These are phyloP conservation scores for Termitomyces sp. DNA, from an alignment of 768 basidiomycete species.

Conservation along the genomic window DNA sequence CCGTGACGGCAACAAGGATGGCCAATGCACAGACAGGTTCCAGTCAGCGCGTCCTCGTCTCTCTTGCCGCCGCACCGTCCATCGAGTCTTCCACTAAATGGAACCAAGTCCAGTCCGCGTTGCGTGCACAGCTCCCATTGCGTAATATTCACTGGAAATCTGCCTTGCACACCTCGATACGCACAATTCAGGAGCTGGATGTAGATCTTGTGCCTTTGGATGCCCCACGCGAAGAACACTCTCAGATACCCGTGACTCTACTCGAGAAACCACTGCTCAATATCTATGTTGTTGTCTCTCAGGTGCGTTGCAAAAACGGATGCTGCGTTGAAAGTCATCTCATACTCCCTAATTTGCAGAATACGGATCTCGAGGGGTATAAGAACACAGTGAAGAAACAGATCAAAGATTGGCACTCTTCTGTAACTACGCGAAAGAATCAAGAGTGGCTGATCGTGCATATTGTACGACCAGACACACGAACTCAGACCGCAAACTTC, in stretches of 20 bases:
- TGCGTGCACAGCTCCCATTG: conserved; percentile 74
- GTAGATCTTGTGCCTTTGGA: conserved; percentile 69
- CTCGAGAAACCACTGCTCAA: conserved; percentile 86
- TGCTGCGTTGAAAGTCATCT: conserved; percentile 1
- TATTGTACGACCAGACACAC: conserved; percentile 68
- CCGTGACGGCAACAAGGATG: conserved; percentile 9
- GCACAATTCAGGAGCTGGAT: conserved; percentile 87
- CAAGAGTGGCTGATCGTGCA: conserved; percentile 95
- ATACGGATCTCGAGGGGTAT: conserved; percentile 69
- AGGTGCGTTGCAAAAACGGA: conserved; percentile 43
- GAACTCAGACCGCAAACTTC: conserved; percentile 54
- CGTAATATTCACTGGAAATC: conserved; percentile 94
- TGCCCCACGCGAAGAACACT: conserved; percentile 62
- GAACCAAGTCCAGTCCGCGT: conserved; percentile 58
- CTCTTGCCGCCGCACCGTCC: conserved; percentile 58
- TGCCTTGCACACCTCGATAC: conserved; percentile 57
- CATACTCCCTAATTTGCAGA: conserved; percentile 28
- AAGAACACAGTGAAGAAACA: conserved; percentile 72
- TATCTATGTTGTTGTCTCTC: conserved; percentile 81
- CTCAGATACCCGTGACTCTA: conserved; percentile 71
- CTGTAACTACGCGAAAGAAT: conserved; percentile 61
- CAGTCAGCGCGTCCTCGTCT: conserved; percentile 52
- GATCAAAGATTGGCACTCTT: conserved; percentile 87
- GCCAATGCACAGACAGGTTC: conserved; percentile 14
- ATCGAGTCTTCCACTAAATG: conserved; percentile 70